A percentile compares a stretch with the other conserved stretches of the same genome.
Evolutionary conservation across 805 yeast species (phyloP).

Genomic region (Candida oleophila): DNA sequence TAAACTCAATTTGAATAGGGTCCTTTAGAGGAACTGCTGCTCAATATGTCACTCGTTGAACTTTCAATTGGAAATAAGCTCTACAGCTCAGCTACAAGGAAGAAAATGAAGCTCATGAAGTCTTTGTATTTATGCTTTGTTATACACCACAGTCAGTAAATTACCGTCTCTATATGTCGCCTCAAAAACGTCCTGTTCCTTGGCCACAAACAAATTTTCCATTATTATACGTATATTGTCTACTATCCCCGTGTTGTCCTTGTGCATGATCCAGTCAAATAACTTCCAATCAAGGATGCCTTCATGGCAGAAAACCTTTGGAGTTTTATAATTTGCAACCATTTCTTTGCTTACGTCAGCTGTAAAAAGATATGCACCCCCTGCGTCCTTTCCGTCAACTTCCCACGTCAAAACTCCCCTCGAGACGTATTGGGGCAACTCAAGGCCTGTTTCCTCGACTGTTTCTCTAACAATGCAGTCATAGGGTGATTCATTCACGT

Average conservation of each 20-base stretch:
- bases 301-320: constrained; percentile 29
- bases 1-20: too few species aligned
- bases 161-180: constrained; percentile 19
- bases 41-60: too few species aligned
- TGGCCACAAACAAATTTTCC: constrained; percentile 22
- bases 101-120: background rate
- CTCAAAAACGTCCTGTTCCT: constrained; percentile 21
- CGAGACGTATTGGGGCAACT: constrained; percentile 22
- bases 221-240: constrained; percentile 31
- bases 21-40: too few species aligned
- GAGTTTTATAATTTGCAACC: constrained; percentile 26
- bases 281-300: constrained; percentile 45
- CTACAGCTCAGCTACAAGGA: background rate
- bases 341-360: constrained; percentile 29
- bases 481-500: constrained; percentile 30
- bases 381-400: constrained; percentile 20
- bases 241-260: constrained; percentile 40
- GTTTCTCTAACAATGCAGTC: constrained; percentile 44
- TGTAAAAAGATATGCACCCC: constrained; percentile 41
- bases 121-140: background rate
- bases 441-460: constrained; percentile 40
- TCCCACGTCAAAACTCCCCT: constrained; percentile 40
- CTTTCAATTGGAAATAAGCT: too few species aligned
- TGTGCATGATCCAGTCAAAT: constrained; percentile 33
- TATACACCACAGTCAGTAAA: constrained; percentile 1